These are phyloP conservation scores for Peniophora sp. DNA, from an alignment of 1,284 basidiomycete species.

Conservation along the genomic window DNA sequence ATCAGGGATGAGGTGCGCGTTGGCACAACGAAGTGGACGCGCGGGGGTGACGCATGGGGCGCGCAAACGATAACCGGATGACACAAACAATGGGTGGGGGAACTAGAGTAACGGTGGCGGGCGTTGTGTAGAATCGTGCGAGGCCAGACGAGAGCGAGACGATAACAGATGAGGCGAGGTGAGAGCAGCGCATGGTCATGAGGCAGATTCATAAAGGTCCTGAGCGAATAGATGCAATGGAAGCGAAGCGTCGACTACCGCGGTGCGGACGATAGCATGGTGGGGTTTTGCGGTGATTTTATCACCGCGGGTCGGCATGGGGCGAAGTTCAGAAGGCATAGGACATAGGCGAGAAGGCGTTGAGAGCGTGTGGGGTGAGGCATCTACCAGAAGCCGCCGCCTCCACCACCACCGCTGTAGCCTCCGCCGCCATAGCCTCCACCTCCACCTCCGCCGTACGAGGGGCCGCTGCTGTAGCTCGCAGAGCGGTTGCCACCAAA, in stretches of 20 bases:
- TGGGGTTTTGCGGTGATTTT: slow-evolving; percentile 2
- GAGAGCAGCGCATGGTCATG: slow-evolving; percentile 50
- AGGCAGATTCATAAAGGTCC: background rate
- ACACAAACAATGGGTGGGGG: too few species aligned
- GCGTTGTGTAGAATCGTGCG: background rate
- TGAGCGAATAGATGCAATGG: slow-evolving; percentile 14
- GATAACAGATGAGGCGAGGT: slow-evolving; percentile 18
- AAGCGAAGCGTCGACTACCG: slow-evolving; percentile 8
- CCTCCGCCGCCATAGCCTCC: slow-evolving; percentile 23
- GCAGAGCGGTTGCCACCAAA: slow-evolving; percentile 19
- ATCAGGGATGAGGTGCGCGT: too few species aligned
- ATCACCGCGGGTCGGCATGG: background rate
- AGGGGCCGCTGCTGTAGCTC: slow-evolving; percentile 27
- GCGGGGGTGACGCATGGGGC: too few species aligned
- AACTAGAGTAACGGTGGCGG: too few species aligned
- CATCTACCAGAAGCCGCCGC: slow-evolving; percentile 39
- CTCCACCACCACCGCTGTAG: slow-evolving; percentile 21
- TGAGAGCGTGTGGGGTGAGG: slow-evolving; percentile 26
- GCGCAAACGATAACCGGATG: too few species aligned
- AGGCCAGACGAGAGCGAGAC: slow-evolving; percentile 1
- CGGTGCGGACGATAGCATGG: slow-evolving; percentile 4
- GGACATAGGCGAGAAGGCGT: slow-evolving; percentile 7
- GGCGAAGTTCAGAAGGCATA: slow-evolving; percentile 3
- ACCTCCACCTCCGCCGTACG: slow-evolving; percentile 29
- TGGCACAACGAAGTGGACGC: too few species aligned